Evolutionary conservation across 495 filamentous ascomycete genomes (phyloP).

Genomic region (Penicillium silybi): DNA sequence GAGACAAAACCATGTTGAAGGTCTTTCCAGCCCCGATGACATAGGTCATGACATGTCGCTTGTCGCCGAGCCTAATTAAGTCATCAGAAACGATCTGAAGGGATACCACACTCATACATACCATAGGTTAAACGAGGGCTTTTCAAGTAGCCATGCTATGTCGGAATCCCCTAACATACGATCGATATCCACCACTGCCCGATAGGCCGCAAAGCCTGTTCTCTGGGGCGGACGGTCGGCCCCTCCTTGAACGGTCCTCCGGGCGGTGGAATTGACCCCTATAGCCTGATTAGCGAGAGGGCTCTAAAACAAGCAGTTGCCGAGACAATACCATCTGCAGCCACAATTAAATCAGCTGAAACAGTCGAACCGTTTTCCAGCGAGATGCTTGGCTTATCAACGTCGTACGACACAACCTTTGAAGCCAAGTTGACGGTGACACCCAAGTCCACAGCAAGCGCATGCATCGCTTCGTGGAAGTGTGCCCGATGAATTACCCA

Average conservation of each 20-base stretch:
- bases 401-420: conserved; percentile 20
- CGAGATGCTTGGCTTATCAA: conserved; percentile 13
- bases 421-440: conserved; percentile 17
- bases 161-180: conserved; percentile 32
- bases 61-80: conserved; percentile 22
- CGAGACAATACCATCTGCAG: conserved; percentile 25
- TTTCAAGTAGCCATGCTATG: conserved; percentile 31
- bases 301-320: not conserved
- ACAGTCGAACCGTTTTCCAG: conserved; percentile 8
- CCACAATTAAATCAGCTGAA: conserved; percentile 33
- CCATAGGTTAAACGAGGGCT: conserved; percentile 39
- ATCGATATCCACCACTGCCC: conserved; percentile 33
- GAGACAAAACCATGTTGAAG: conserved; percentile 44
- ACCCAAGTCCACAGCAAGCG: conserved; percentile 29
- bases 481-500: conserved; percentile 40
- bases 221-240: conserved; percentile 15
- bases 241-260: conserved; percentile 21
- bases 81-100: not conserved
- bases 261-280: conserved; percentile 32
- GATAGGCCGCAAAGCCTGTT: conserved; percentile 33
- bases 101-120: not conserved
- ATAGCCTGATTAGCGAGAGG: conserved; percentile 4
- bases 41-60: conserved; percentile 44
- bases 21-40: conserved; percentile 39
- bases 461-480: conserved; percentile 30